A percentile compares a stretch with the other conserved stretches of the same genome.
Evolutionary conservation across 2,329 filamentous ascomycete genomes (phyloP).

Genomic region (Aquanectria penicillioides): DNA sequence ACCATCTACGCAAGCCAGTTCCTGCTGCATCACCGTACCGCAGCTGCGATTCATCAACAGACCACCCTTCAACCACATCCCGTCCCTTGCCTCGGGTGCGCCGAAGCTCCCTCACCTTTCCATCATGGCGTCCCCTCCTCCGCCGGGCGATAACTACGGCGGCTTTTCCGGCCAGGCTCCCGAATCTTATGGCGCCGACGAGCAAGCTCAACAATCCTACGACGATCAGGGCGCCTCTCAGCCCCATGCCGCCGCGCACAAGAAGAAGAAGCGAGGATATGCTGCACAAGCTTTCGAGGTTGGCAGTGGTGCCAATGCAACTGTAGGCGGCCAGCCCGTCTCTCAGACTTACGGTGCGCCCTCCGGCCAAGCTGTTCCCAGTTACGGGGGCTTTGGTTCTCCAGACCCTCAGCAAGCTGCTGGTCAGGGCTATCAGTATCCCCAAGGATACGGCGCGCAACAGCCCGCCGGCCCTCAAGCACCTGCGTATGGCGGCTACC

Average conservation of each 20-base stretch:
- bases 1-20: conserved; percentile 13
- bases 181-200: conserved; percentile 57
- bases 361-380: conserved; percentile 54
- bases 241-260: conserved; percentile 54
- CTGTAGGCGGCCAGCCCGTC: conserved; percentile 57
- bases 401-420: conserved; percentile 54
- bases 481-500: conserved; percentile 66
- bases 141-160: conserved; percentile 58
- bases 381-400: conserved; percentile 70
- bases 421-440: conserved; percentile 53
- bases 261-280: conserved; percentile 95
- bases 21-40: conserved; percentile 20
- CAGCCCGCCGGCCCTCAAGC: conserved; percentile 50
- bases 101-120: conserved; percentile 40
- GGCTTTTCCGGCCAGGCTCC: conserved; percentile 46
- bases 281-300: conserved; percentile 96
- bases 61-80: conserved; percentile 19
- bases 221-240: conserved; percentile 45
- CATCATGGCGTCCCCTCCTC: conserved; percentile 67
- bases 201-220: conserved; percentile 54
- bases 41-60: conserved; percentile 25
- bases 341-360: conserved; percentile 58
- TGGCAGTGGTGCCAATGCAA: conserved; percentile 84
- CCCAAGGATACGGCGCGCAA: conserved; percentile 56
- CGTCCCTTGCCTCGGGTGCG: conserved; percentile 40